Conservation (phyloP, 371 early-diverging fungal species). For the Entomophthora muscae region DNA sequence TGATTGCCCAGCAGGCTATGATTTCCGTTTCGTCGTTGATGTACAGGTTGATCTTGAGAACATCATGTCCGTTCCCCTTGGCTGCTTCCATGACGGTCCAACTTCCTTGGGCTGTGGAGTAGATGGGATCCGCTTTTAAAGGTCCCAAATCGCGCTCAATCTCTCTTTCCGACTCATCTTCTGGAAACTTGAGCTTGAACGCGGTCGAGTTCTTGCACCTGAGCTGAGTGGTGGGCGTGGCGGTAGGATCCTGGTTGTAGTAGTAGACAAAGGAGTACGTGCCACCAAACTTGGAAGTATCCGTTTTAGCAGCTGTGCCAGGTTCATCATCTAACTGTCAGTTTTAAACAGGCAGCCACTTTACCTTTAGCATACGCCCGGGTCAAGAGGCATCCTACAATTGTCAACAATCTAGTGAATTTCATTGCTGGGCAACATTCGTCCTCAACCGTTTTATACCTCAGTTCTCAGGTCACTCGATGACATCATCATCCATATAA, state of each 20-base stretch:
- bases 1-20: neutral
- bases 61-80: neutral
- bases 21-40: neutral
- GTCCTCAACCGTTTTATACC: too few relatives aligned
- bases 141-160: neutral
- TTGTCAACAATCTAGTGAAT: too few relatives aligned
- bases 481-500: too few relatives aligned
- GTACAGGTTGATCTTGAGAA: neutral
- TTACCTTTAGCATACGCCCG: too few relatives aligned
- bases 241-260: neutral
- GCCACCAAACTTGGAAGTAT: neutral
- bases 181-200: neutral
- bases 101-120: neutral
- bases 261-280: neutral
- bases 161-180: neutral
- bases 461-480: too few relatives aligned
- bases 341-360: too few relatives aligned
- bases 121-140: neutral
- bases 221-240: neutral
- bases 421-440: too few relatives aligned
- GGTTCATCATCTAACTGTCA: too few relatives aligned
- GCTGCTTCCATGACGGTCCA: neutral
- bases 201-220: neutral
- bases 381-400: too few relatives aligned
- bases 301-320: slow-evolving; percentile 3